Evolutionary conservation across 140 eudicot species (phyloP), one percentile per base, ranked within the genome.

Genomic region (Ambrosia hybrid): DNA sequence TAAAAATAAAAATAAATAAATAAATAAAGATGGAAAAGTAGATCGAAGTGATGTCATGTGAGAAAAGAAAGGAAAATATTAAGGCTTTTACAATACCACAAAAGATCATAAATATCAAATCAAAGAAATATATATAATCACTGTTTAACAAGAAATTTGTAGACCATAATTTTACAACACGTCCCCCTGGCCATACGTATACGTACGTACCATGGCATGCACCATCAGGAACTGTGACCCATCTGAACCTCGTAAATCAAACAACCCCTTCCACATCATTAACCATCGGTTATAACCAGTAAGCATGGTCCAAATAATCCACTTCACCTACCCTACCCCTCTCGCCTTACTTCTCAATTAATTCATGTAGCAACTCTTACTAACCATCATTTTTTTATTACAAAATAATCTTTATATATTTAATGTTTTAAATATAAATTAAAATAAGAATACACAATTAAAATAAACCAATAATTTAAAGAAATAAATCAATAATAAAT

Each of bases 241-340:
- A 52, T 64, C 77, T 72, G 70, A 60, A 78, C 77, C 82, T 78
- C 77, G 77, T 78, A 78, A 78, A 78, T 78, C 81, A 65, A 74
- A 57, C 51, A 65, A 9, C 21, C 65, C 63, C 37, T 38, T 67
- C 30, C 43, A n/a, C 72, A 38, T 73, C 51, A 38, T 76, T 78
- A 73, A 76, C 83, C 77, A 72, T 34, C 78, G 66, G 77, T 75
- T 75, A 83, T 58, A 78, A 74, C 68, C 51, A 36, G 72, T 56
- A 45, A 33, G 60, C 51, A 70, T 52, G 63, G 78, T 61, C 71
- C 78, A 62, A 14, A 48, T 15, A n/a, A 34, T 34, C 52, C 21
- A 13, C 46, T 48, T 68, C 80, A 68, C 75, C 79, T 67, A 67
- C 68, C 75, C 79, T n/a, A 67, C 61, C 74, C 68, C 52, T 16